Evolutionary conservation across 345 rosid genomes (phyloP).

Genomic region (Noccaea caerulescens): DNA sequence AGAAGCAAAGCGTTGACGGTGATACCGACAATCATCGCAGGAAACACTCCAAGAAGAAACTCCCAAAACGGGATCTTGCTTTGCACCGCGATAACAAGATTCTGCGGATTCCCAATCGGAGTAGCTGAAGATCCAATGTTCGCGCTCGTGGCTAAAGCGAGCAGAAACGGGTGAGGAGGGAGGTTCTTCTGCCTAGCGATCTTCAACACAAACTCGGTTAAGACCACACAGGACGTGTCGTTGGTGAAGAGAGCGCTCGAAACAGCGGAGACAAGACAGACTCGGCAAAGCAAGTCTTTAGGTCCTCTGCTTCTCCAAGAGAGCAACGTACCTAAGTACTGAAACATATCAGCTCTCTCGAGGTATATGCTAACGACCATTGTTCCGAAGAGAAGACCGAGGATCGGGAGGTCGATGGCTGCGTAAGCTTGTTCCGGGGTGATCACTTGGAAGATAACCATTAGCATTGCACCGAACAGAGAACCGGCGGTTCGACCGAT

Average conservation of each 20-base stretch:
- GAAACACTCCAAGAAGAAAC: constrained; percentile 65
- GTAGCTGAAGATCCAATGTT: constrained; percentile 89
- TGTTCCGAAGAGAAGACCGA: constrained; percentile 87
- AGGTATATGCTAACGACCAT: constrained; percentile 88
- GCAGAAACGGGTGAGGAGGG: constrained; percentile 76
- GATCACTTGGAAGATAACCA: constrained; percentile 75
- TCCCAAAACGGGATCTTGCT: constrained; percentile 64
- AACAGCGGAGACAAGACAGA: constrained; percentile 72
- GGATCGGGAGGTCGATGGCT: constrained; percentile 80
- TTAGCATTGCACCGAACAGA: constrained; percentile 78
- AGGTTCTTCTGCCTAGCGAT: constrained; percentile 79
- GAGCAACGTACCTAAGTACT: constrained; percentile 69
- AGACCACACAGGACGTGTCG: constrained; percentile 77
- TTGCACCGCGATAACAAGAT: constrained; percentile 76
- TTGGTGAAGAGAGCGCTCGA: constrained; percentile 90
- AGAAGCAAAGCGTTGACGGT: constrained; percentile 61
- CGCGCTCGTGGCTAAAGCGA: constrained; percentile 84
- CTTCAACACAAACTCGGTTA: constrained; percentile 83
- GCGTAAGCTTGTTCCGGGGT: constrained; percentile 78
- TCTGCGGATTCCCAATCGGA: constrained; percentile 92
- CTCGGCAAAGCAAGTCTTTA: constrained; percentile 67
- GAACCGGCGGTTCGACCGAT: constrained; percentile 93
- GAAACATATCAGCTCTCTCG: constrained; percentile 81
- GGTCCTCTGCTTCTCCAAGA: constrained; percentile 77
- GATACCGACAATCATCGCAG: constrained; percentile 71